Conservation (phyloP, 2,329 filamentous ascomycete species). For the Aphanoascus verrucosus region DNA sequence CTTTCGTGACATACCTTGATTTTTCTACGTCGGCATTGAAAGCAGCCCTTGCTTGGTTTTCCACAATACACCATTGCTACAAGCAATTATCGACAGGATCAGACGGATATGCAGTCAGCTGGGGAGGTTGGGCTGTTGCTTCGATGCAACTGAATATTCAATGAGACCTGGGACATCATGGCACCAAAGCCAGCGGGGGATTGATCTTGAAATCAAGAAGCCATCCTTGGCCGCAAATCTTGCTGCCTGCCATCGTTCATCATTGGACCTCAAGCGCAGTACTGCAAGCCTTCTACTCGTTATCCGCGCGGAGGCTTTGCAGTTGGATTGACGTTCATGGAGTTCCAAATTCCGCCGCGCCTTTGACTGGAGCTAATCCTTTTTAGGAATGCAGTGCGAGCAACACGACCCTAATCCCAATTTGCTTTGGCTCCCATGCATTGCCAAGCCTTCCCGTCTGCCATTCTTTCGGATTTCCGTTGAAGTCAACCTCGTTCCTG, state of each 20-base stretch:
- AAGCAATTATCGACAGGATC: neutral
- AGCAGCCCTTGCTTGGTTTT: slow-evolving; percentile 37
- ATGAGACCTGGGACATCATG: neutral
- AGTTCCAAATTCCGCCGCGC: no score
- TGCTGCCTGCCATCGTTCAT: neutral
- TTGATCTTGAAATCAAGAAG: neutral
- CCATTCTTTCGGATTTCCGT: no score
- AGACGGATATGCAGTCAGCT: neutral
- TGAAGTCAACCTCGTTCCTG: no score
- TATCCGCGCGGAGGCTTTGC: neutral
- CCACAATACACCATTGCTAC: slow-evolving; percentile 34
- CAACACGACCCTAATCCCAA: neutral
- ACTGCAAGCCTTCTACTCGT: neutral
- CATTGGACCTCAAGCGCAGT: neutral
- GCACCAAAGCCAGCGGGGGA: neutral
- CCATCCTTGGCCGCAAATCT: neutral
- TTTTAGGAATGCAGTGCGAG: slow-evolving; percentile 5
- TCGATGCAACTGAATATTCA: neutral
- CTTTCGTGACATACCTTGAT: slow-evolving; percentile 30
- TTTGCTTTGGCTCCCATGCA: neutral
- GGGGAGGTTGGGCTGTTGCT: neutral
- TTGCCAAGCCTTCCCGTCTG: no score
- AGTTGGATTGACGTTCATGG: neutral
- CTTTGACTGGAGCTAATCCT: neutral
- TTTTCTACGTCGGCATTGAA: slow-evolving; percentile 35